Percentiles rank a stretch among this genome's conserved stretches.
Evolutionary conservation across 495 filamentous ascomycete genomes (phyloP).

Genomic region (Alectoria sarmentosa): DNA sequence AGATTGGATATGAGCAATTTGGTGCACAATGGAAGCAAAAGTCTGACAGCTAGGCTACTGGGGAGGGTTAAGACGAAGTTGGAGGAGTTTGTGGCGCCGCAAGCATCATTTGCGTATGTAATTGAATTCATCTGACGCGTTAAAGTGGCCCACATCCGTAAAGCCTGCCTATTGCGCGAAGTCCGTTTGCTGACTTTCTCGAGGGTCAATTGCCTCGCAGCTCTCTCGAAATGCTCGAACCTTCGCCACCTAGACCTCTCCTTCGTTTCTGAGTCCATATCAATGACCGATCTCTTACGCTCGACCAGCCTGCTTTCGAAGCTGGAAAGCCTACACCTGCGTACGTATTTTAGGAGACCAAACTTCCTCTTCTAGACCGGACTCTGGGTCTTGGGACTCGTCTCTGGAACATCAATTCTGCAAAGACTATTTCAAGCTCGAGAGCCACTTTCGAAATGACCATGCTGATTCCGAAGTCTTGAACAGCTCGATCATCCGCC

Average conservation of each 20-base stretch:
- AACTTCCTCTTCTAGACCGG: background rate
- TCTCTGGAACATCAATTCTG: background rate
- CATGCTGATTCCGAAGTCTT: background rate
- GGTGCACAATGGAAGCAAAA: conserved; percentile 60
- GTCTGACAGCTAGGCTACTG: conserved; percentile 56
- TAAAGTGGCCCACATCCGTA: background rate
- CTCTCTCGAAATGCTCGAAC: conserved; percentile 53
- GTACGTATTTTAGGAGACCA: background rate
- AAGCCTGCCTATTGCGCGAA: background rate
- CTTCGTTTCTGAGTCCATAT: conserved; percentile 49
- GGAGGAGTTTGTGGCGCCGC: conserved; percentile 58
- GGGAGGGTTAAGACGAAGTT: conserved; percentile 51
- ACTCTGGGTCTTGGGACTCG: no score
- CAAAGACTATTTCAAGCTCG: background rate
- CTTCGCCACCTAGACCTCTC: conserved; percentile 52
- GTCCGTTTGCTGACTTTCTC: conserved; percentile 4
- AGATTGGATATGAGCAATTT: conserved; percentile 51
- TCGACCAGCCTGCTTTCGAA: conserved; percentile 43
- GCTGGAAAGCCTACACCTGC: conserved; percentile 48
- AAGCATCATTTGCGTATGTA: conserved; percentile 52
- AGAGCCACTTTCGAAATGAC: background rate
- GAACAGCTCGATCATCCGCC: conserved; percentile 37
- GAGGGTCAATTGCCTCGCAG: conserved; percentile 54
- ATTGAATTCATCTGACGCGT: conserved; percentile 9
- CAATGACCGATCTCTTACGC: conserved; percentile 45